A percentile compares a stretch with the other conserved stretches of the same genome.
phyloP scores from a whole-genome alignment of 345 rosid genomes.

The Toxicodendron radicans region DNA sequence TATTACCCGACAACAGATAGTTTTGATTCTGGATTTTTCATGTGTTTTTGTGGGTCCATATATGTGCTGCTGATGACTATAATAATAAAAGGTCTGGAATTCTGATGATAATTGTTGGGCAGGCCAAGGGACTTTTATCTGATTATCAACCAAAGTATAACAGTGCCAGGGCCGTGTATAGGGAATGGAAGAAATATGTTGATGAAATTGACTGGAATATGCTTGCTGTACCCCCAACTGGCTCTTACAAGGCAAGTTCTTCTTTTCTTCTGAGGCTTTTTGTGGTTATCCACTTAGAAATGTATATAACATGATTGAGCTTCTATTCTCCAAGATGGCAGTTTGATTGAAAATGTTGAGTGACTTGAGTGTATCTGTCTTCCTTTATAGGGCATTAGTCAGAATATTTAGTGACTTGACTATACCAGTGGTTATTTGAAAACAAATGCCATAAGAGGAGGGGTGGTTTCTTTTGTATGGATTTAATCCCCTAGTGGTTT shows the following conservation, averaged over 20 bases:
- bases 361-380: not conserved
- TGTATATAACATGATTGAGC: not conserved
- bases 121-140: constrained; percentile 93
- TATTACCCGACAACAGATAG: constrained; percentile 73
- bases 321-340: not conserved
- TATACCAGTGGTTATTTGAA: not conserved
- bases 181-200: constrained; percentile 87
- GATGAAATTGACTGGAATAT: constrained; percentile 95
- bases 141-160: constrained; percentile 90
- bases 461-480: too few relatives aligned
- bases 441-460: not conserved
- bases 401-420: not conserved
- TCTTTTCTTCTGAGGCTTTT: not conserved
- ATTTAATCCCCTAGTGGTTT: too few relatives aligned
- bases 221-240: constrained; percentile 90
- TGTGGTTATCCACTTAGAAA: constrained; percentile 12
- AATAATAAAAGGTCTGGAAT: constrained; percentile 16
- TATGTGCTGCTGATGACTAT: not conserved
- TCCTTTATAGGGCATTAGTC: not conserved
- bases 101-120: constrained; percentile 36
- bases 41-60: not conserved
- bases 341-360: not conserved
- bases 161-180: constrained; percentile 91
- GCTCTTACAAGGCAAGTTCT: constrained; percentile 62
- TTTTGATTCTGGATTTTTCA: not conserved